A percentile compares a stretch with the other conserved stretches of the same genome.
phyloP scores from a whole-genome alignment of 2,329 filamentous ascomycete species.

The Chalaropsis thielavioides region DNA sequence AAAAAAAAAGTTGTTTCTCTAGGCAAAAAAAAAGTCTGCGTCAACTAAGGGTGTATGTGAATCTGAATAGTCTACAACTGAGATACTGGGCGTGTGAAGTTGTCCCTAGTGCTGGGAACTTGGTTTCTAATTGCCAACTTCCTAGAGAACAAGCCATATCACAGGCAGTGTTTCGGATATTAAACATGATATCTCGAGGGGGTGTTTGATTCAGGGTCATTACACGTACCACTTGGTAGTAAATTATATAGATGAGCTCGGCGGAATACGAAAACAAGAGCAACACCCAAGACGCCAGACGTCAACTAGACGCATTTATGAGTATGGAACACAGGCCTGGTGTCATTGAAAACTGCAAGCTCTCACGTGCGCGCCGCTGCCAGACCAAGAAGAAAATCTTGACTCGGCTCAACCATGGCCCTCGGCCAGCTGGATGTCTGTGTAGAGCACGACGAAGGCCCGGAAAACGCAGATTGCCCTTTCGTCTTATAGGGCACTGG shows the following conservation, averaged over 20 bases:
- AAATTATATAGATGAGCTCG: not conserved
- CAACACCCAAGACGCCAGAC: not conserved
- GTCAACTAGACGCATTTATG: not conserved
- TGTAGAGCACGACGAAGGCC: not conserved
- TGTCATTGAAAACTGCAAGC: not conserved
- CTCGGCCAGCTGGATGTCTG: not conserved
- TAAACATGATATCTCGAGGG: not conserved
- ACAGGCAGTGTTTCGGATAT: not conserved
- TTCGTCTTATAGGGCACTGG: not conserved
- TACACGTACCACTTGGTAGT: not conserved
- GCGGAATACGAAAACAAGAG: not conserved
- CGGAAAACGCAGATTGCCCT: not conserved
- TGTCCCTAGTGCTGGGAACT: no score
- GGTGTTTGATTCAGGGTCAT: not conserved
- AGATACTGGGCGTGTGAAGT: no score
- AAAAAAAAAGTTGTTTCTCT: no score
- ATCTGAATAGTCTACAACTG: no score
- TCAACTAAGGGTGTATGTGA: no score
- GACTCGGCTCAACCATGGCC: not conserved
- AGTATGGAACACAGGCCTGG: not conserved
- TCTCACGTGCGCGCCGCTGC: not conserved
- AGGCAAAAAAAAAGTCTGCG: no score
- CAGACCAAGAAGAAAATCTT: not conserved
- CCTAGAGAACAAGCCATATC: not conserved
- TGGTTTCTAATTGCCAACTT: no score